Percentiles rank a stretch among this genome's conserved stretches.
phyloP scores from a whole-genome alignment of 108 stramenopile genomes.

The Mediolabrus comicus region DNA sequence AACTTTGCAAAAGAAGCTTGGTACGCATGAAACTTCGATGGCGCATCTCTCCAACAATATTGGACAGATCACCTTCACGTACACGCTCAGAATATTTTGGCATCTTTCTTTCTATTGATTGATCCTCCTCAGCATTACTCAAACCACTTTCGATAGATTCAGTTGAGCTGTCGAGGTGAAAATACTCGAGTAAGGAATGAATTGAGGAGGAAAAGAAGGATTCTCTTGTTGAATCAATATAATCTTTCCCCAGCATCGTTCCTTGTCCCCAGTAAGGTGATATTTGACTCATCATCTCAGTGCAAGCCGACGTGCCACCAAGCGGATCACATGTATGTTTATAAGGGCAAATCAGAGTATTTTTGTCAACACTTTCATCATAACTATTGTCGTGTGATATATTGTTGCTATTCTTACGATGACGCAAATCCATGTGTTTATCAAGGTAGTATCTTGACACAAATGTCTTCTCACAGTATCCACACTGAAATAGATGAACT shows the following conservation, averaged over 20 bases:
- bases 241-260: conserved; percentile 8
- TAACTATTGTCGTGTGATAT: not conserved
- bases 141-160: not conserved
- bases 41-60: not conserved
- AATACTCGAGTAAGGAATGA: not conserved
- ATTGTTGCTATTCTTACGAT: too few relatives aligned
- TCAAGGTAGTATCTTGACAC: conserved; percentile 10
- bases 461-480: conserved; percentile 14
- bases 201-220: not conserved
- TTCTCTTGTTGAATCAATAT: not conserved
- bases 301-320: conserved; percentile 4
- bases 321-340: conserved; percentile 2
- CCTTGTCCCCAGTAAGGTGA: conserved; percentile 9
- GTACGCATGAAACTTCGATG: not conserved
- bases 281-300: conserved; percentile 8
- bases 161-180: not conserved
- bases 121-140: not conserved
- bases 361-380: not conserved
- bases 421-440: conserved; percentile 1
- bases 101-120: not conserved
- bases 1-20: not conserved
- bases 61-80: not conserved
- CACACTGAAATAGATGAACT: conserved; percentile 13
- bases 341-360: not conserved
- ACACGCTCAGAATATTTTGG: not conserved